Base-by-base conservation (phyloP, 345 rosid species). In the Eucalyptus erythrocorys region DNA sequence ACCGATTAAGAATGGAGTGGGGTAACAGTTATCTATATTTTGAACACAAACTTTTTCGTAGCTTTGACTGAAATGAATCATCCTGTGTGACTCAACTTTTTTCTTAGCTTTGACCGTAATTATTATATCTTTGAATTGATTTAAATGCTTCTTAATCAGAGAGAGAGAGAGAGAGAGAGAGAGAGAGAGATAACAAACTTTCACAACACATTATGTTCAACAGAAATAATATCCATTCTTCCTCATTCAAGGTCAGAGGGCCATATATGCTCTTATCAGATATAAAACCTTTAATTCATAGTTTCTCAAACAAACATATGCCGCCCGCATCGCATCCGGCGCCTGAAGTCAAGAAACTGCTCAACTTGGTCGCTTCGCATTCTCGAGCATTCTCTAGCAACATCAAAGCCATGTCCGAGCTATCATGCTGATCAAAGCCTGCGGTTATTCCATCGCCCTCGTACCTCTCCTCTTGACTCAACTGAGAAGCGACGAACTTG, bases 401-500 rank as follows among this genome's bases (percentile, higher is more conserved):
- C 40, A 92, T 94, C 10, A 90, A 64, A 87, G 64, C 84, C 43
- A 87, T 88, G 19, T 89, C 86, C 22, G 86, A 89, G 45, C 47
- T 61, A 48, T n/a, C 61, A 91, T 48, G 88, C 92, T 64, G 92
- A 90, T 90, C 89, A 85, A 89, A 89, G 86, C 90, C 48, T 13
- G 55, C 10, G 11, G 95, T 90, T 86, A 89, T 92, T 87, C 91
- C 87, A 40, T 88, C 91, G 24, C 85, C 87, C 14, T 76, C 87
- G 16, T n/a, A 51, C 85, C 92, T 88, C 22, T 95, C 95, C 90
- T 95, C 99, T 79, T 96, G 98, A 88, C 97, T 97, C 91, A 96
- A 86, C 88, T 97, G 98, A 13, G 99, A 95, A n/a, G 98, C 99
- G 79, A 97, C 98, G 87, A 97, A 96, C 93, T 94, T 95, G 89